Percentiles rank a stretch among this genome's conserved stretches.
phyloP scores from a whole-genome alignment of 768 basidiomycete species.

The Strobilomyces dryophilus region DNA sequence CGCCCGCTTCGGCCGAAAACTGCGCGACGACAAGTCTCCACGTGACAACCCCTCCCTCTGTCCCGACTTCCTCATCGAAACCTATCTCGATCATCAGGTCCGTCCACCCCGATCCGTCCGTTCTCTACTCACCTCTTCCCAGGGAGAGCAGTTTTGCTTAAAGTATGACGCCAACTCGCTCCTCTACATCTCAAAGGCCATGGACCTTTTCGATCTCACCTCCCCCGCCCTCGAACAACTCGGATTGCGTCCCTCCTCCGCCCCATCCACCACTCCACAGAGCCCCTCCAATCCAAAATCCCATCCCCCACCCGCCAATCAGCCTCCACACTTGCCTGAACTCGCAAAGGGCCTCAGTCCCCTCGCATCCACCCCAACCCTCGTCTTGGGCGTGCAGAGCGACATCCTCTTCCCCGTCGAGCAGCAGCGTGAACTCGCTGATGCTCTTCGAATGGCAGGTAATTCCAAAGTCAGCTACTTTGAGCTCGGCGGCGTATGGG shows the following conservation, averaged over 20 bases:
- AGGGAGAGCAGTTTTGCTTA: constrained; percentile 95
- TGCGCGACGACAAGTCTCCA: constrained; percentile 36
- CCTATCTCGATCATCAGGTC: constrained; percentile 91
- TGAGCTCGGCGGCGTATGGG: constrained; percentile 99
- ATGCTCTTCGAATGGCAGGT: constrained; percentile 87
- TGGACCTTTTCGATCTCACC: constrained; percentile 99
- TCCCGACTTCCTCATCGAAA: constrained; percentile 97
- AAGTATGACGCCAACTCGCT: constrained; percentile 99
- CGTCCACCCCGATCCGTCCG: neutral
- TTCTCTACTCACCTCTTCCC: constrained; percentile 15
- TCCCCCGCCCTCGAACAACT: constrained; percentile 67
- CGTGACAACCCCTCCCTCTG: constrained; percentile 65
- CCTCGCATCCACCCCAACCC: constrained; percentile 69
- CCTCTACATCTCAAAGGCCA: constrained; percentile 98
- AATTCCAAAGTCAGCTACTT: constrained; percentile 91
- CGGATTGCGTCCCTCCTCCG: constrained; percentile 40
- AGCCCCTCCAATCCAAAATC: constrained; percentile 58
- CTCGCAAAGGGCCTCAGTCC: constrained; percentile 78
- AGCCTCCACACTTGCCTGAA: constrained; percentile 69
- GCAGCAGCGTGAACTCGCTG: constrained; percentile 92
- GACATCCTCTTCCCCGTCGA: constrained; percentile 97
- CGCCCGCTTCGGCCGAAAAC: constrained; percentile 85
- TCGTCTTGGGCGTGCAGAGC: constrained; percentile 92
- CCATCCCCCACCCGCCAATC: constrained; percentile 67
- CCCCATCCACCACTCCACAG: constrained; percentile 13